These are phyloP conservation scores for Apiospora kogelbergensis DNA, from an alignment of 2,329 filamentous ascomycete species.

Conservation along the genomic window DNA sequence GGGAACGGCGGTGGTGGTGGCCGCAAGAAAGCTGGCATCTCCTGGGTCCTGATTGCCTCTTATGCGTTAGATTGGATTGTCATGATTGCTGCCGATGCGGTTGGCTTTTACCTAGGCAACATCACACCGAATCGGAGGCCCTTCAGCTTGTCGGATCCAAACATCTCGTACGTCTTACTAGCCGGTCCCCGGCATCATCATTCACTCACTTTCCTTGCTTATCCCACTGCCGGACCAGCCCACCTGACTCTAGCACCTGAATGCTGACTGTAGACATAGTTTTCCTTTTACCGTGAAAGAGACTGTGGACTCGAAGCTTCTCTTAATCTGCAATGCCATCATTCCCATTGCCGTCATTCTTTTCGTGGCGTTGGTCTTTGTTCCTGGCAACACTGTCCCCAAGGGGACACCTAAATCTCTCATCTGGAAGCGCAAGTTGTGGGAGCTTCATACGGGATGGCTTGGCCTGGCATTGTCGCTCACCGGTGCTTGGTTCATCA, in stretches of 20 bases:
- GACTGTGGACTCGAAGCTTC: constrained; percentile 66
- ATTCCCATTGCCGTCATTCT: constrained; percentile 69
- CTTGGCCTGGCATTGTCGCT: constrained; percentile 76
- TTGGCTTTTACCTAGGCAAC: constrained; percentile 59
- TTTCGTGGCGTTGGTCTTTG: constrained; percentile 65
- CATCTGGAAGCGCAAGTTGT: constrained; percentile 79
- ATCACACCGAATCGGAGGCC: constrained; percentile 66
- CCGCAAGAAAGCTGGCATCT: constrained; percentile 20
- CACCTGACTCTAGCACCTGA: too few species aligned
- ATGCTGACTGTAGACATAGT: constrained; percentile 32
- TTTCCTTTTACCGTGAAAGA: constrained; percentile 72
- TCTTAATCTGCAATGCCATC: constrained; percentile 63
- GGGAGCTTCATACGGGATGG: constrained; percentile 87
- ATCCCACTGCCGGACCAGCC: constrained; percentile 3
- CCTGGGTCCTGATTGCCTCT: constrained; percentile 53
- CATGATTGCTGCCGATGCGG: constrained; percentile 57
- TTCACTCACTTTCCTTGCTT: neutral
- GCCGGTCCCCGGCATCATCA: constrained; percentile 10
- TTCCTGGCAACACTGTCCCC: constrained; percentile 70
- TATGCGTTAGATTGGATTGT: constrained; percentile 76
- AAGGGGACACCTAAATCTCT: constrained; percentile 61
- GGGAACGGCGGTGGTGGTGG: constrained; percentile 1
- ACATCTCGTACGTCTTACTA: constrained; percentile 62
- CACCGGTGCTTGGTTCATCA: constrained; percentile 74
- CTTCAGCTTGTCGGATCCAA: constrained; percentile 71